Evolutionary conservation across 257 asterid genomes (phyloP).

Genomic region (Solanum clarkiae): DNA sequence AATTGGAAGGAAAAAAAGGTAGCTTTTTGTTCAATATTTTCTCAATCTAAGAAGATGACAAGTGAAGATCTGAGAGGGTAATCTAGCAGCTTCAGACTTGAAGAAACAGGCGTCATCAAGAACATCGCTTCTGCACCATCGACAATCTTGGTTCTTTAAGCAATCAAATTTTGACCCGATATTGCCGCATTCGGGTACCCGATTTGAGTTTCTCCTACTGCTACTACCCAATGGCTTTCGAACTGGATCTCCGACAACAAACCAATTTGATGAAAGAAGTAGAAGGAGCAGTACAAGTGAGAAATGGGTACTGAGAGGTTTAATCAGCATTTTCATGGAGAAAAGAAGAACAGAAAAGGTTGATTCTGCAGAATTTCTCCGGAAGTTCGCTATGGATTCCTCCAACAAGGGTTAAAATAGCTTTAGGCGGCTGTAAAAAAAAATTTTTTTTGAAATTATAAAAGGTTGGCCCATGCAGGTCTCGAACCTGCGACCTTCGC

Average conservation of each 20-base stretch:
- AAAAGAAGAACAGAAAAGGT: background rate
- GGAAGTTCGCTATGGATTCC: background rate
- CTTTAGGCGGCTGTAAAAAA: background rate
- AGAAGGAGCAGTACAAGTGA: slow-evolving; percentile 2
- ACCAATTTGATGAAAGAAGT: background rate
- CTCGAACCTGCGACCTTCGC: slow-evolving; percentile 11
- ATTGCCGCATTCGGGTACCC: background rate
- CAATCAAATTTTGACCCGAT: slow-evolving; percentile 17
- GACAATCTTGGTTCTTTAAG: slow-evolving; percentile 1
- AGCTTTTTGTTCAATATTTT: background rate
- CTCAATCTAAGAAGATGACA: slow-evolving; percentile 4
- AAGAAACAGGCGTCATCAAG: slow-evolving; percentile 27
- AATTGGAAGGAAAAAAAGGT: background rate
- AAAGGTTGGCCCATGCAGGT: background rate
- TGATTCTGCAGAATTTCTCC: background rate
- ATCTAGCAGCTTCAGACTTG: slow-evolving; percentile 24
- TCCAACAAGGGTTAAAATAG: background rate
- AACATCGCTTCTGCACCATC: slow-evolving; percentile 26
- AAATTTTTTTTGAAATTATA: too few relatives aligned
- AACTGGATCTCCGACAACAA: background rate
- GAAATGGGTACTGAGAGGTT: background rate
- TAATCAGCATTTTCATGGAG: background rate
- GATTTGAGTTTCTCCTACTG: background rate
- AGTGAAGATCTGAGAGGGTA: slow-evolving; percentile 24
- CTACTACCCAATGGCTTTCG: background rate